Evolutionary conservation across 371 early-diverging fungal species (phyloP).

Genomic region (Globomyces sp.): DNA sequence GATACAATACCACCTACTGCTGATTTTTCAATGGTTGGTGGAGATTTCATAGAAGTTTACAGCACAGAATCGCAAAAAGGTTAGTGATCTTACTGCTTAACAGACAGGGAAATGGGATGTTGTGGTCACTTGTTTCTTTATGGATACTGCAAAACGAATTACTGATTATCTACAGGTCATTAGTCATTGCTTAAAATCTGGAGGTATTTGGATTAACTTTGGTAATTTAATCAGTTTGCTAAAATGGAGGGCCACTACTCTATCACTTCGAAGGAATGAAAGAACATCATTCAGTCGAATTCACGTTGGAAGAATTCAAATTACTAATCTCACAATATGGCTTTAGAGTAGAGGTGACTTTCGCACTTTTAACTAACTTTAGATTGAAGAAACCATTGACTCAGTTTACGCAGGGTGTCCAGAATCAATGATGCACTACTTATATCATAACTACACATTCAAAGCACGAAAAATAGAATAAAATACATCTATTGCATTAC

Average conservation of each 20-base stretch:
- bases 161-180: constrained; percentile 83
- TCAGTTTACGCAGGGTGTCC: constrained; percentile 74
- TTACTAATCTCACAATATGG: constrained; percentile 18
- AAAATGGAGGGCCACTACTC: constrained; percentile 69
- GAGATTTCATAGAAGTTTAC: constrained; percentile 93
- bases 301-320: constrained; percentile 81
- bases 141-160: constrained; percentile 93
- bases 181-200: constrained; percentile 67
- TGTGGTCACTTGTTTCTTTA: constrained; percentile 92
- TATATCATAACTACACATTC: constrained; percentile 63
- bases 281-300: constrained; percentile 77
- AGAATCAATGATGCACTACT: constrained; percentile 79
- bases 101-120: constrained; percentile 68
- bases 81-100: constrained; percentile 18
- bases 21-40: constrained; percentile 94
- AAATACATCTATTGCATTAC: not conserved
- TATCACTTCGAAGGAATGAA: constrained; percentile 89
- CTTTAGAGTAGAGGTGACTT: not conserved
- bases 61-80: constrained; percentile 54
- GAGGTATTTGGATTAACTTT: constrained; percentile 94
- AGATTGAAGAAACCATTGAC: constrained; percentile 58
- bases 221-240: too few species aligned
- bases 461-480: not conserved
- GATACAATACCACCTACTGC: constrained; percentile 58
- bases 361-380: not conserved